Conservation (phyloP, 228 moss, liverwort and hornwort species). For the Sphagnum magellanicum region DNA sequence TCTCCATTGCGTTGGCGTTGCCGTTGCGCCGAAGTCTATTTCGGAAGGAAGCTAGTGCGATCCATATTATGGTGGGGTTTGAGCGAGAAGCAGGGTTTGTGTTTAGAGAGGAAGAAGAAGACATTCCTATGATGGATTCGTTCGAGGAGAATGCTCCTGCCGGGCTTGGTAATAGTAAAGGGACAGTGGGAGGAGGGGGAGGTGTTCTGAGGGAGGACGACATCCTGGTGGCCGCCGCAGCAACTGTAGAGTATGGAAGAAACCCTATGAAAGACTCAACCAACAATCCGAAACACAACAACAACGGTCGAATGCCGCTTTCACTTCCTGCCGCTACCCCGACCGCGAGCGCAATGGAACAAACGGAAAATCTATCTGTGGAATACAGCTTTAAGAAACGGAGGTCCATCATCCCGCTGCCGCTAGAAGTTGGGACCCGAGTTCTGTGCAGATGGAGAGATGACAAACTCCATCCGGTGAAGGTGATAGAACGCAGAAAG, state of each 20-base stretch:
- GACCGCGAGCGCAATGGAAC: conserved; percentile 4
- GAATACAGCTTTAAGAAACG: conserved; percentile 40
- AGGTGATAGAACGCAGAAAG: conserved; percentile 93
- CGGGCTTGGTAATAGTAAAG: conserved; percentile 42
- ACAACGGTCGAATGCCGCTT: conserved; percentile 6
- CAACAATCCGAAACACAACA: background rate
- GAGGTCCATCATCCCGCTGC: conserved; percentile 40
- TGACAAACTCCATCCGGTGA: conserved; percentile 83
- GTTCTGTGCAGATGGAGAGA: conserved; percentile 90
- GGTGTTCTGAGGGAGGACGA: conserved; percentile 15
- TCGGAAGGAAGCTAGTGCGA: too few relatives aligned
- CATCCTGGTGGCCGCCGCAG: conserved; percentile 6
- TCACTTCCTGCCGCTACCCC: background rate
- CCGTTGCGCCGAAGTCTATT: too few relatives aligned
- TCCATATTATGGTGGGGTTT: too few relatives aligned
- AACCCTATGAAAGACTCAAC: background rate
- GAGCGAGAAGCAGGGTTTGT: too few relatives aligned
- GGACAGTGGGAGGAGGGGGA: conserved; percentile 36
- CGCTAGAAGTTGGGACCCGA: conserved; percentile 81
- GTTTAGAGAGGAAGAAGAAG: too few relatives aligned
- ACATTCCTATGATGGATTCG: conserved; percentile 18
- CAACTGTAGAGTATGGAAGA: conserved; percentile 1
- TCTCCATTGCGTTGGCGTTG: too few relatives aligned
- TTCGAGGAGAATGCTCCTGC: conserved; percentile 36
- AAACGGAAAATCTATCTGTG: conserved; percentile 13